Percentiles rank a stretch among this genome's conserved stretches.
Conservation (phyloP, 2,329 filamentous ascomycete genomes). For the Aspergillus unguis region DNA sequence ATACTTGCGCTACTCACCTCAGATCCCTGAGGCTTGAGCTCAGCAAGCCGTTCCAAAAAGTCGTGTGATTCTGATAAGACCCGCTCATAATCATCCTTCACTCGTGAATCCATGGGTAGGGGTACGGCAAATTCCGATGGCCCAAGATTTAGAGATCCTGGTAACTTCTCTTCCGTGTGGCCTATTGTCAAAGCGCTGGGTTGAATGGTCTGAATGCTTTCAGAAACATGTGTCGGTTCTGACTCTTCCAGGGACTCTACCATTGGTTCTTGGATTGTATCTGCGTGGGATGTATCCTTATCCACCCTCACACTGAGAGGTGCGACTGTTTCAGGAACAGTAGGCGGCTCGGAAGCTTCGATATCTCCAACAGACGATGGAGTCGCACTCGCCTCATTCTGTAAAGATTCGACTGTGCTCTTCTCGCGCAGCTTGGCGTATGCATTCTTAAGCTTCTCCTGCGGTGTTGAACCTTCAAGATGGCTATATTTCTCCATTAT, state of each 20-base stretch:
- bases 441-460: conserved; percentile 32
- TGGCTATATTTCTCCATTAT: conserved; percentile 27
- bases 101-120: conserved; percentile 43
- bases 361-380: conserved; percentile 44
- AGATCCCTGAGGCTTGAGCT: conserved; percentile 14
- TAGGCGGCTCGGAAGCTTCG: conserved; percentile 28
- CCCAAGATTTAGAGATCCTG: conserved; percentile 36
- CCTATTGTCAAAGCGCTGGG: conserved; percentile 35
- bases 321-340: conserved; percentile 28
- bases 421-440: conserved; percentile 29
- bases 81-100: conserved; percentile 43
- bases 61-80: conserved; percentile 29
- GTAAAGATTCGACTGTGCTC: conserved; percentile 15
- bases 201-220: conserved; percentile 39
- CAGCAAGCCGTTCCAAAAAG: conserved; percentile 30
- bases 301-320: conserved; percentile 39
- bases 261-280: conserved; percentile 20
- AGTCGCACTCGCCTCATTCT: conserved; percentile 32
- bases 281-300: conserved; percentile 24
- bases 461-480: conserved; percentile 27
- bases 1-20: conserved; percentile 25
- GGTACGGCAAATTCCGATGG: conserved; percentile 41
- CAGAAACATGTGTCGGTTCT: conserved; percentile 22
- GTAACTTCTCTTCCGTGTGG: conserved; percentile 23
- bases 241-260: conserved; percentile 28